These are phyloP conservation scores for Entomophthora muscae DNA, from an alignment of 371 early-diverging fungal genomes.

Conservation along the genomic window DNA sequence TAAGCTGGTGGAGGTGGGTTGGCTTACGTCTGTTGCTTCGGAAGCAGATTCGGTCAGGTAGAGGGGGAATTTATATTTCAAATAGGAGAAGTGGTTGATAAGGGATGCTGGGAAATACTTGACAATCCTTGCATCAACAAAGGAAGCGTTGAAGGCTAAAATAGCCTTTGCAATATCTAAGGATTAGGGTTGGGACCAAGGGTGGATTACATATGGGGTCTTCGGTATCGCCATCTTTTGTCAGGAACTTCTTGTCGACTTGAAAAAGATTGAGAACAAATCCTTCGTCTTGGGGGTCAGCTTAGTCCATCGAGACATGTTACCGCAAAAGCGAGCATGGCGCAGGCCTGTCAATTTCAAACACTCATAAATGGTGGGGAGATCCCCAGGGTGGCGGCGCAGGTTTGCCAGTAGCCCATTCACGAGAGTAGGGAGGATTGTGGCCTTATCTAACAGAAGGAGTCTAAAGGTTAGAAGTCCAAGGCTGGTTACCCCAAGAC, in stretches of 20 bases:
- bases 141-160: conserved; percentile 46
- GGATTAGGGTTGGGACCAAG: not conserved
- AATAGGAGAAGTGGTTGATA: conserved; percentile 49
- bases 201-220: conserved; percentile 28
- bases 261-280: conserved; percentile 35
- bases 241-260: conserved; percentile 40
- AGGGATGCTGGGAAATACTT: conserved; percentile 41
- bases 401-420: conserved; percentile 34
- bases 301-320: conserved; percentile 7
- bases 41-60: conserved; percentile 28
- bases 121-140: conserved; percentile 24
- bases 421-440: conserved; percentile 23
- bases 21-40: not conserved
- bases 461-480: conserved; percentile 16
- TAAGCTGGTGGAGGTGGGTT: not conserved
- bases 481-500: conserved; percentile 26
- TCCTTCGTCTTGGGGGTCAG: conserved; percentile 8
- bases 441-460: conserved; percentile 19
- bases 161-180: conserved; percentile 48
- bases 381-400: conserved; percentile 44
- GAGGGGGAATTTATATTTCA: conserved; percentile 42
- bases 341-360: conserved; percentile 35
- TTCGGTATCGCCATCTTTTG: conserved; percentile 45
- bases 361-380: conserved; percentile 40
- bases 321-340: conserved; percentile 37